Evolutionary conservation across 169 alveolate species (phyloP).

Genomic region (Babesia ovata): DNA sequence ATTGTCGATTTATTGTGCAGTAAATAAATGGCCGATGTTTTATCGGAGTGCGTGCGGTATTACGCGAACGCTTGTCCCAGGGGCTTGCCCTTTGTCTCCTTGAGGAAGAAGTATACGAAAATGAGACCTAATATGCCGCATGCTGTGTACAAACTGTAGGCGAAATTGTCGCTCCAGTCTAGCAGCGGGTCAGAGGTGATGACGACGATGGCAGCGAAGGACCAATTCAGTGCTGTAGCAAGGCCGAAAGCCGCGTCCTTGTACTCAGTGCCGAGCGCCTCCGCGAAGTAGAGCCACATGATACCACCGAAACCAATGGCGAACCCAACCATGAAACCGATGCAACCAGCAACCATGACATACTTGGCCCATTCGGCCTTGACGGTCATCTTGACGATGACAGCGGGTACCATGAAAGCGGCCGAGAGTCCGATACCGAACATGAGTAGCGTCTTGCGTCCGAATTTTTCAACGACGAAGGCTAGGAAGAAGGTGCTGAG

Average conservation of each 20-base stretch:
- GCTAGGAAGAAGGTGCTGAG: constrained; percentile 72
- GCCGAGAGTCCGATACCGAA: constrained; percentile 69
- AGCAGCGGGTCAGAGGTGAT: constrained; percentile 77
- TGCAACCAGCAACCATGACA: constrained; percentile 65
- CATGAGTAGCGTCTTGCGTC: constrained; percentile 79
- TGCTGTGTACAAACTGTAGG: constrained; percentile 72
- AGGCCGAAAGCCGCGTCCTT: constrained; percentile 81
- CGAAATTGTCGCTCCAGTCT: constrained; percentile 59
- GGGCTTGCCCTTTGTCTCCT: constrained; percentile 83
- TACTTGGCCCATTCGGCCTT: constrained; percentile 28
- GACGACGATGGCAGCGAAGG: constrained; percentile 76
- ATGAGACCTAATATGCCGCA: constrained; percentile 69
- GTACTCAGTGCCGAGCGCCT: constrained; percentile 83
- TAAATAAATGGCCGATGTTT: neutral
- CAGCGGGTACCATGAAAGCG: constrained; percentile 71
- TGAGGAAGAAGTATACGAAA: constrained; percentile 71
- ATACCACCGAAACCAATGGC: constrained; percentile 87
- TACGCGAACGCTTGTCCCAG: constrained; percentile 72
- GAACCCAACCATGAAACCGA: constrained; percentile 79
- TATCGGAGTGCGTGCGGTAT: neutral
- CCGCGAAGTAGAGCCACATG: constrained; percentile 83
- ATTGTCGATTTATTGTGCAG: neutral
- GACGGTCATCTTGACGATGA: constrained; percentile 37
- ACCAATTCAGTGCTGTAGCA: constrained; percentile 82
- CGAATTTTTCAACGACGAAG: constrained; percentile 77